Evolutionary conservation across 176 grass and related monocot species (phyloP).

Genomic region (Ensete glaucum): DNA sequence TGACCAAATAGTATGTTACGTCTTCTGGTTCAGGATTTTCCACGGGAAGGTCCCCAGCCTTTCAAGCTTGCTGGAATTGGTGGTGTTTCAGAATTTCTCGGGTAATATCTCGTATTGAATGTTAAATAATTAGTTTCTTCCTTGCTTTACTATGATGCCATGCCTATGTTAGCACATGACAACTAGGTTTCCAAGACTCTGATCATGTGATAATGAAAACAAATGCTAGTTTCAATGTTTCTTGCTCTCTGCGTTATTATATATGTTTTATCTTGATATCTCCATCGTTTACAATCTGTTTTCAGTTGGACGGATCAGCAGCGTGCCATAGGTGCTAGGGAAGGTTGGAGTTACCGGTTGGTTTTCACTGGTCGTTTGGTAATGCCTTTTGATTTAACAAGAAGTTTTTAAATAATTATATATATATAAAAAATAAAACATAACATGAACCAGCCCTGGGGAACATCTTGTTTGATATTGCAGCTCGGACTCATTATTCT

Average conservation of each 20-base stretch:
- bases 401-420: too few relatives aligned
- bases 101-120: constrained; percentile 20
- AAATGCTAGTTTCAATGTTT: background rate
- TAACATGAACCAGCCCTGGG: background rate
- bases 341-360: constrained; percentile 66
- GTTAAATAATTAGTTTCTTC: too few relatives aligned
- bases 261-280: background rate
- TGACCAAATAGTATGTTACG: background rate
- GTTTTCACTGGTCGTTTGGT: constrained; percentile 89
- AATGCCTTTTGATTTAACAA: constrained; percentile 6
- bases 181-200: too few relatives aligned
- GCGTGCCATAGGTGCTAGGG: constrained; percentile 55
- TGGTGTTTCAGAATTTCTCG: constrained; percentile 90
- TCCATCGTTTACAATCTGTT: constrained; percentile 8
- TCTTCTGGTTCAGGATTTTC: constrained; percentile 50
- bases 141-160: background rate
- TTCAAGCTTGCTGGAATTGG: constrained; percentile 91
- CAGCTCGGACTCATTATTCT: constrained; percentile 70
- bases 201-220: background rate
- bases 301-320: constrained; percentile 93
- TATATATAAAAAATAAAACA: too few relatives aligned
- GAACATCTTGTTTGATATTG: constrained; percentile 6
- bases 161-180: background rate
- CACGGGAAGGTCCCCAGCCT: constrained; percentile 71
- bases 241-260: background rate